Evolutionary conservation across 192 early-diverging fungal genomes (phyloP).

Genomic region (Pilaira anomala): DNA sequence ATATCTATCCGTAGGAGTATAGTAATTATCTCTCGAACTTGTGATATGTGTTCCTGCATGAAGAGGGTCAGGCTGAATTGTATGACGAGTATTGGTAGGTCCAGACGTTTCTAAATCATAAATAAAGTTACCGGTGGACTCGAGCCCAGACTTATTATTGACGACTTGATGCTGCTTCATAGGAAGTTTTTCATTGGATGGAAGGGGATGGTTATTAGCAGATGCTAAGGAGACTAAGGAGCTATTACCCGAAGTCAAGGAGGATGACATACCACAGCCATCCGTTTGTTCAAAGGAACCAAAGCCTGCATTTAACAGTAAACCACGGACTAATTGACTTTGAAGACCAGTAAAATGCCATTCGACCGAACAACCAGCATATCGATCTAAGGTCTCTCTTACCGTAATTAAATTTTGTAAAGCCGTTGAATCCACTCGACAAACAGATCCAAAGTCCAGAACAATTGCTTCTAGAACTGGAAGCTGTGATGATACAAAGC

Average conservation of each 20-base stretch:
- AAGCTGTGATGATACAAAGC: slow-evolving; percentile 16
- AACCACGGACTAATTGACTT: slow-evolving; percentile 7
- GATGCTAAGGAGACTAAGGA: slow-evolving; percentile 7
- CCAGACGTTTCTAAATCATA: too few relatives aligned
- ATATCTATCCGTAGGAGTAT: slow-evolving; percentile 22
- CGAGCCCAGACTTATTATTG: too few relatives aligned
- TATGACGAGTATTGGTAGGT: too few relatives aligned
- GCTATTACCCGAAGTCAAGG: too few relatives aligned
- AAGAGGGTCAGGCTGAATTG: slow-evolving; percentile 12
- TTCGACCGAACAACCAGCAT: slow-evolving; percentile 22
- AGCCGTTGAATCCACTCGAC: slow-evolving; percentile 76
- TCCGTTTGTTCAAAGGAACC: not conserved
- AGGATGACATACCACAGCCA: slow-evolving; percentile 3
- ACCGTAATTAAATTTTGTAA: slow-evolving; percentile 70
- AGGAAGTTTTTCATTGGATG: too few relatives aligned
- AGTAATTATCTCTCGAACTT: too few relatives aligned
- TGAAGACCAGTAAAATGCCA: slow-evolving; percentile 30
- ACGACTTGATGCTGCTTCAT: too few relatives aligned
- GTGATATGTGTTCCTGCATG: too few relatives aligned
- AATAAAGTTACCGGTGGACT: too few relatives aligned
- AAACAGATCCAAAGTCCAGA: slow-evolving; percentile 79
- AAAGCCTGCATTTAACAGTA: slow-evolving; percentile 14
- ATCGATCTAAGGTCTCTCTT: slow-evolving; percentile 9
- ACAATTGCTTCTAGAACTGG: slow-evolving; percentile 68
- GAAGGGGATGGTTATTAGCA: too few relatives aligned